phyloP scores from a whole-genome alignment of 73 alveolate species.

The Paramecium pentaurelia region DNA sequence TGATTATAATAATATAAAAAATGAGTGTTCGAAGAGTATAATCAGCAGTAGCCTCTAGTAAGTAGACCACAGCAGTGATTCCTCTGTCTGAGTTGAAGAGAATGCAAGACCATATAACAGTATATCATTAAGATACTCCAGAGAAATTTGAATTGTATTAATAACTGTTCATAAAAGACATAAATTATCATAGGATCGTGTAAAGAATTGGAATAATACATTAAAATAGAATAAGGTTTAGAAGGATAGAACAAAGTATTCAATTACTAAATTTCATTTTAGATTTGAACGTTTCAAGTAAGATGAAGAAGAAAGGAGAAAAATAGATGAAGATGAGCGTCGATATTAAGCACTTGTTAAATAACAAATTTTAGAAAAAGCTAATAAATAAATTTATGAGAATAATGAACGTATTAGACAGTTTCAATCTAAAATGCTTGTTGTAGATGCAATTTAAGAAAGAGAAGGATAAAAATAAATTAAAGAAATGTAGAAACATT shows the following conservation, averaged over 20 bases:
- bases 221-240: conserved; percentile 71
- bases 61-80: neutral
- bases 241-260: conserved; percentile 75
- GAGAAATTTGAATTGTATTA: conserved; percentile 46
- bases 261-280: too few relatives aligned
- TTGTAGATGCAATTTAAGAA: conserved; percentile 87
- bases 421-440: conserved; percentile 81
- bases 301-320: conserved; percentile 80
- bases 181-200: conserved; percentile 68
- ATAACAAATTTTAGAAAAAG: conserved; percentile 75
- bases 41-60: conserved; percentile 18
- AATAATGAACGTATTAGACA: conserved; percentile 86
- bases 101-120: conserved; percentile 30
- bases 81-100: neutral
- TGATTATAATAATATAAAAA: neutral
- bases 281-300: conserved; percentile 78
- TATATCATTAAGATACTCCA: neutral
- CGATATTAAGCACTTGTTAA: conserved; percentile 72
- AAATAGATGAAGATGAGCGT: conserved; percentile 85
- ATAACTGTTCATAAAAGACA: neutral
- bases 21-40: conserved; percentile 40
- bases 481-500: conserved; percentile 29
- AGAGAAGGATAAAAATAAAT: conserved; percentile 79
- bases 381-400: conserved; percentile 84
- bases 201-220: conserved; percentile 81